A percentile compares a stretch with the other conserved stretches of the same genome.
Evolutionary conservation across 169 alveolate genomes (phyloP).

Genomic region (Plasmodium vivax): DNA sequence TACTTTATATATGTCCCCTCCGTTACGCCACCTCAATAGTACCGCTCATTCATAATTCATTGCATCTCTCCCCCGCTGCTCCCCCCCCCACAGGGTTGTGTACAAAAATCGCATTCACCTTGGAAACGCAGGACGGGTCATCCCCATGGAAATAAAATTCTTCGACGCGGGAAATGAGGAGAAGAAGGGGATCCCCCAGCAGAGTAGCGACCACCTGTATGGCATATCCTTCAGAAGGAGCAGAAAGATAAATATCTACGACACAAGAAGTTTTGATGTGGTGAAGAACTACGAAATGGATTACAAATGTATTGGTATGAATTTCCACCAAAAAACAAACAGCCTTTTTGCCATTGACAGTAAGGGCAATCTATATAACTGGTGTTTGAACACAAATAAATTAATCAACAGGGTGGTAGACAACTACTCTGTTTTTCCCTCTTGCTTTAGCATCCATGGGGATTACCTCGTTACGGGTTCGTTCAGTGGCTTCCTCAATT

Average conservation of each 20-base stretch:
- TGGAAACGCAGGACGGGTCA: not conserved
- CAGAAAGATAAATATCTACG: constrained; percentile 64
- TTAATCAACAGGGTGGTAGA: constrained; percentile 34
- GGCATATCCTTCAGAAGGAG: constrained; percentile 18
- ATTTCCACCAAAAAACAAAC: constrained; percentile 55
- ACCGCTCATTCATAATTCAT: not conserved
- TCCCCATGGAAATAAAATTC: constrained; percentile 66
- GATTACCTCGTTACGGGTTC: constrained; percentile 54
- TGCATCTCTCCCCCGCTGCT: not conserved
- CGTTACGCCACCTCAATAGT: not conserved
- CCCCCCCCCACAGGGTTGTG: constrained; percentile 9
- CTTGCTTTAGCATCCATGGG: constrained; percentile 26
- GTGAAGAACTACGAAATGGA: constrained; percentile 40
- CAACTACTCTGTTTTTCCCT: constrained; percentile 69
- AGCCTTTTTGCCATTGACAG: constrained; percentile 59
- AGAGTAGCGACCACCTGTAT: not conserved
- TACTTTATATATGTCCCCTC: not conserved
- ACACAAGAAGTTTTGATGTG: constrained; percentile 37
- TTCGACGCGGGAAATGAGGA: not conserved
- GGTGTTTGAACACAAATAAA: constrained; percentile 73
- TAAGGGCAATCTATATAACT: constrained; percentile 62
- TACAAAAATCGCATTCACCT: constrained; percentile 52
- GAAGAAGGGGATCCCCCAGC: not conserved
- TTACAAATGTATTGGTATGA: constrained; percentile 61
- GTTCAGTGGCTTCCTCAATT: constrained; percentile 48